Evolutionary conservation across 2,329 filamentous ascomycete genomes (phyloP), one percentile per base, ranked within the genome.

Genomic region (Tricladium varicosporioides): DNA sequence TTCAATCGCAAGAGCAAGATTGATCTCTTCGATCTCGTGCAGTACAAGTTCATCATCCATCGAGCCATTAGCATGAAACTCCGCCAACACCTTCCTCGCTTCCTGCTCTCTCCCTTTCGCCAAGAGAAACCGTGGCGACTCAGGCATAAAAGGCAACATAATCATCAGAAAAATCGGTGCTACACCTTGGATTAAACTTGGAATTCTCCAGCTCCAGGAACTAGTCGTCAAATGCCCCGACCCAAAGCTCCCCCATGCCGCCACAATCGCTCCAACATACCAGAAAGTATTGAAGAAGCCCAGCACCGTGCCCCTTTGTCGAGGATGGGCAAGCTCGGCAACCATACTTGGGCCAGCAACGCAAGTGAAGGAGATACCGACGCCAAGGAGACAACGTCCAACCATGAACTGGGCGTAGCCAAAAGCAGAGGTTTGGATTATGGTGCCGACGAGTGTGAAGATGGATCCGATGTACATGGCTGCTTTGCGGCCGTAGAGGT

Each of bases 171-270:
- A 55, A 15, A 53, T 22, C 8, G 51, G 40, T 2, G 56, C 40
- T 44, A 58, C 18, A 18, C 48, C 55, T 49, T 62, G 60, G 18
- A 60, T 48, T 7, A 58, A 14, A 8, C 36, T 53, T 1, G 77
- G 77, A 33, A 79, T 71, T 42, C 75, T 67, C 77, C 78, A 80
- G 5, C 73, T 58, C 65, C 63, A 66, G 13, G 48, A 53, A 1
- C 51, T 54, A 5, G 32, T 16, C 9, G 16, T 16, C 53, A 4
- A 27, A 13, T 57, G 55, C 7, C 44, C 53, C 11, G 61, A 55
- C 9, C 63, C 63, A 32, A 59, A 65, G 8, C 53, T 56, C 7
- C 43, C 48, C 63, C 61, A 65, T 2, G 63, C 60, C 1, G 62
- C 63, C 47, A 65, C 48, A 19, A 65, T 60, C 14, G 60, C 54